These are phyloP conservation scores for Geosmithia putterillii DNA, from an alignment of 2,329 filamentous ascomycete species.

Conservation along the genomic window DNA sequence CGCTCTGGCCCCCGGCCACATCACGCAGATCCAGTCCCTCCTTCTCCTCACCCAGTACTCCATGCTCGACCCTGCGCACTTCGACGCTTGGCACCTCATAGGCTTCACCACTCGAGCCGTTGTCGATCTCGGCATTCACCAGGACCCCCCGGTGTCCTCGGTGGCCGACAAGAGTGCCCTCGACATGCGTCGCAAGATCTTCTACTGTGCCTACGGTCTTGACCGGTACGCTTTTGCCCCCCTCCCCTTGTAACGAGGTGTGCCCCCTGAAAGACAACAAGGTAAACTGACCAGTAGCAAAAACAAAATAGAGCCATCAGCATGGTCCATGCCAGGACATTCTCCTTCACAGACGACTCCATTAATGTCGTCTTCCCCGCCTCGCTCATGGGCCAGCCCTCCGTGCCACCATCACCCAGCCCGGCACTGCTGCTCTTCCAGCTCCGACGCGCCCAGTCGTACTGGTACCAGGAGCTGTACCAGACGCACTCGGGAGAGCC, in stretches of 20 bases:
- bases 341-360: conserved; percentile 88
- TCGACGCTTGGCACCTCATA: conserved; percentile 88
- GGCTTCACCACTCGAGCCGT: conserved; percentile 81
- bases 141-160: conserved; percentile 68
- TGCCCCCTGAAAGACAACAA: not conserved
- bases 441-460: conserved; percentile 74
- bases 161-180: conserved; percentile 55
- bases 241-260: not conserved
- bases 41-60: conserved; percentile 81
- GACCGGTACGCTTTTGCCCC: conserved; percentile 50
- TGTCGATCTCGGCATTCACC: conserved; percentile 83
- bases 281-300: conserved; percentile 10
- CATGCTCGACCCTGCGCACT: conserved; percentile 79
- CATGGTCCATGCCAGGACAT: conserved; percentile 74
- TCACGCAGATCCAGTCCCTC: conserved; percentile 77
- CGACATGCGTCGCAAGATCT: conserved; percentile 70
- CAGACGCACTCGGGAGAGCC: conserved; percentile 55
- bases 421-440: conserved; percentile 69
- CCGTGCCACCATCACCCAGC: conserved; percentile 41
- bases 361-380: conserved; percentile 69
- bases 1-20: conserved; percentile 74
- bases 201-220: conserved; percentile 81
- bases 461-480: conserved; percentile 82
- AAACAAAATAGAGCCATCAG: conserved; percentile 58
- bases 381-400: conserved; percentile 26